Evolutionary conservation across 2,329 filamentous ascomycete species (phyloP).

Genomic region (Chaetomium strumarium): DNA sequence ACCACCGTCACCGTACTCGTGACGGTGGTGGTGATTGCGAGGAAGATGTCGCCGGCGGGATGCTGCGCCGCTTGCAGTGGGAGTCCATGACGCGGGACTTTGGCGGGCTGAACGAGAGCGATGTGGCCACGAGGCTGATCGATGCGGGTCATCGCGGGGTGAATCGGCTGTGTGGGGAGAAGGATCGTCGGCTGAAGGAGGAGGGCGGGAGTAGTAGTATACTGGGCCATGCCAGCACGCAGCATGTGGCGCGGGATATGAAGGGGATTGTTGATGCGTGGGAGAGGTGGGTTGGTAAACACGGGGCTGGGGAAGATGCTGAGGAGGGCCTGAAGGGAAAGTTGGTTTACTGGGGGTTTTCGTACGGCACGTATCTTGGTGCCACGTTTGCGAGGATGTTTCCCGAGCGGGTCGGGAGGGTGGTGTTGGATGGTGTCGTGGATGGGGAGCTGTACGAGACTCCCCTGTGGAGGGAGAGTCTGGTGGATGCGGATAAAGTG

Average conservation of each 20-base stretch:
- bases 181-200: constrained; percentile 27
- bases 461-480: constrained; percentile 17
- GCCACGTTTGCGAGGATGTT: constrained; percentile 35
- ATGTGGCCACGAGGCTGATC: constrained; percentile 28
- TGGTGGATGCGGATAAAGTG: constrained; percentile 40
- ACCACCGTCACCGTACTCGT: neutral
- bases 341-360: constrained; percentile 34
- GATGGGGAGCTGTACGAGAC: constrained; percentile 30
- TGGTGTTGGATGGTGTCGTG: constrained; percentile 31
- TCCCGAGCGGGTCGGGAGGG: constrained; percentile 31
- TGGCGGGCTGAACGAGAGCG: constrained; percentile 33
- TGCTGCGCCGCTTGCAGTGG: constrained; percentile 33
- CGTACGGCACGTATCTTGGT: constrained; percentile 35
- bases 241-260: constrained; percentile 36
- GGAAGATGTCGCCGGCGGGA: constrained; percentile 26
- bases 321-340: constrained; percentile 16
- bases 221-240: constrained; percentile 30
- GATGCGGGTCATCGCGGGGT: constrained; percentile 28
- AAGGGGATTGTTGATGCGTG: constrained; percentile 37
- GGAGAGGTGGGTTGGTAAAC: constrained; percentile 30
- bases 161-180: constrained; percentile 29
- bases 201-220: constrained; percentile 31
- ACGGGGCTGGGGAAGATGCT: neutral
- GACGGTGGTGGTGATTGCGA: neutral
- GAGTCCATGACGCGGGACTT: constrained; percentile 26